Evolutionary conservation across 306 rosid species (phyloP), one percentile per base, ranked within the genome.

Genomic region (Coriaria nepalensis): DNA sequence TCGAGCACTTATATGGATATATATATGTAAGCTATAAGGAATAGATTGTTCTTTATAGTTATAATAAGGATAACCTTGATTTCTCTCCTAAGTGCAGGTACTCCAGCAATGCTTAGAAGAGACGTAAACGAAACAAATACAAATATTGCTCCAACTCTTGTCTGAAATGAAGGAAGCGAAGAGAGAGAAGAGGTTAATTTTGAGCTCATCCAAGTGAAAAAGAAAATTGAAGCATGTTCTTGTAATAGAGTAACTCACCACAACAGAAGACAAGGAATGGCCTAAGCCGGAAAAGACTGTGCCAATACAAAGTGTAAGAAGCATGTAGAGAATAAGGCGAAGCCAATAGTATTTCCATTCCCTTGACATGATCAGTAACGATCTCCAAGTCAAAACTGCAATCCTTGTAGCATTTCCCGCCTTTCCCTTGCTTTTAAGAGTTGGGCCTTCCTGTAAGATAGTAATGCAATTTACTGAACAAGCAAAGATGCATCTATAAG

Each of bases 331-430:
- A 79, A 79, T 67, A 60, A 92, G 98, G 48, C 94, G 95, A 58
- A 92, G 87, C 98, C 98, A 92, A 57, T 85, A 92, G 73, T 85
- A 85, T 66, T 73, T 81, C 98, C 98, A 85, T 61, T 92, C 98
- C 77, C 98, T 79, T 57, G 96, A 92, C 85, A 92, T 86, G 54
- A 92, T 82, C 50, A 92, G 70, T 68, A 92, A 72, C 3, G 98
- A 92, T 71, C 98, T 80, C 94, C 96, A 92, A 4, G 96, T 85
- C 73, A 92, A 68, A 41, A 85, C 94, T n/a, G 94, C 96, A 51
- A 82, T 56, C 47, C 88, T 70, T 4, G 94, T 82, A 40, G 80
- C 79, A 71, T 12, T 68, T 64, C 81, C 61, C 35, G 94, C 96
- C 67, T 75, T 92, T 46, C 98, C 98, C 68, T 85, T 85, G 79